Percentiles rank a stretch among this genome's conserved stretches.
Evolutionary conservation across 495 filamentous ascomycete genomes (phyloP).

Genomic region (Aspergillus conjunctus): DNA sequence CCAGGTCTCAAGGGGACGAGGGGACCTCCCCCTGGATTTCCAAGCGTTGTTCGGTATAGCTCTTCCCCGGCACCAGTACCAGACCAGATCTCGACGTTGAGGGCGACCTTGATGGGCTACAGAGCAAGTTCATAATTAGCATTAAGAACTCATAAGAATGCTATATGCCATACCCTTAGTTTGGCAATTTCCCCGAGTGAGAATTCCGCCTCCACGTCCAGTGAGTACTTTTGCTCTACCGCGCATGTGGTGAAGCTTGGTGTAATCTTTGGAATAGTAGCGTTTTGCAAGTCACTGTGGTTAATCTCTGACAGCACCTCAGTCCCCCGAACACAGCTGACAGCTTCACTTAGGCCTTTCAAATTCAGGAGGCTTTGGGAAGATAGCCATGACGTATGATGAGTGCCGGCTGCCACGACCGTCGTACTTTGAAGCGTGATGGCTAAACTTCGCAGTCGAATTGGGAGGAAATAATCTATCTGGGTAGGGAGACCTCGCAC

Average conservation of each 20-base stretch:
- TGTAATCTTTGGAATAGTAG: background rate
- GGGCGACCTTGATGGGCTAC: constrained; percentile 3
- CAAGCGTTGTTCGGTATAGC: background rate
- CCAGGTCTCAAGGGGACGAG: background rate
- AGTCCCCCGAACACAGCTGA: background rate
- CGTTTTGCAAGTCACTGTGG: background rate
- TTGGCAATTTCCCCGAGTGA: background rate
- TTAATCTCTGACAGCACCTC: constrained; percentile 9
- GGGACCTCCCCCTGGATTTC: background rate
- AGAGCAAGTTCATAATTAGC: background rate
- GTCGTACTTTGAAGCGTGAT: constrained; percentile 10
- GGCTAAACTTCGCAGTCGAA: background rate
- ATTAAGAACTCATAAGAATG: background rate
- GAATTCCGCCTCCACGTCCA: constrained; percentile 2
- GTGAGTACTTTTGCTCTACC: constrained; percentile 4
- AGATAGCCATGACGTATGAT: constrained; percentile 6
- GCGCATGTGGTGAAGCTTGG: constrained; percentile 10
- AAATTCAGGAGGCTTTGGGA: background rate
- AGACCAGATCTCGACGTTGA: constrained; percentile 12
- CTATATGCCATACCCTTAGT: background rate
- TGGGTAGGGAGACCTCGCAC: background rate
- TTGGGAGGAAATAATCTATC: background rate
- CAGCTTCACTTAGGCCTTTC: background rate
- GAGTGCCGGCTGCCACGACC: background rate
- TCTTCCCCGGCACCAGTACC: background rate